Evolutionary conservation across 2,329 filamentous ascomycete genomes (phyloP), one percentile per base, ranked within the genome.

Genomic region (Orbilia brochopaga): DNA sequence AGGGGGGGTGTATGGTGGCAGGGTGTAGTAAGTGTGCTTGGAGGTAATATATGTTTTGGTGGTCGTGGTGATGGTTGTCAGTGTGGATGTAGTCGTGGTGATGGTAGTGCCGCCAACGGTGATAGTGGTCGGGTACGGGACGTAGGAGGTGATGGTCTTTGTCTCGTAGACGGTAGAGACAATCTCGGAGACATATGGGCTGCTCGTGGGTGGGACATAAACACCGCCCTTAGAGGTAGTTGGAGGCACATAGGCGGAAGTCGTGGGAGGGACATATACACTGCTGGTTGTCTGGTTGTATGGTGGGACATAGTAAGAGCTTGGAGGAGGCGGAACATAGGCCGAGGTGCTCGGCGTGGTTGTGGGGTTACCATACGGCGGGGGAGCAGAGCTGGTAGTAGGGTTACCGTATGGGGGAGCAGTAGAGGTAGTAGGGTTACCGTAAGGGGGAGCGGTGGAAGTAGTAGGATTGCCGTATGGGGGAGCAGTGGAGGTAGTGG

Each of bases 11-110:
- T 30, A 17, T 3, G 37, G 5, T n/a, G 46, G 46, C 40, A 15
- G 11, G 13, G 40, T 44, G 40, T 44, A 44, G 46, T 62, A 46
- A 19, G 79, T 81, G 74, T 81, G 83, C 4, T 79, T 81, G 2
- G 78, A 78, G 1, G 79, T 79, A 57, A 80, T 57, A 57, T n/a
- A 76, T 77, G 51, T 65, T 74, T 0, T 78, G 2, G 77, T 69
- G 1, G 74, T 75, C 2, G 77, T 70, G 13, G 74, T 78, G 15
- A 76, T 75, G 6, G 77, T 77, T 1, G 75, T 76, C 5, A 76
- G 30, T 2, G 54, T 66, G 1, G 76, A 78, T 21, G 74, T 61
- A 21, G 76, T 69, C 44, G 70, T 66, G 5, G 75, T 76, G 24
- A 54, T 61, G 11, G 60, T 65, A 15, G 69, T 77, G 23, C 75